Conservation (phyloP, 73 alveolate species). For the Paramecium octaurelia region DNA sequence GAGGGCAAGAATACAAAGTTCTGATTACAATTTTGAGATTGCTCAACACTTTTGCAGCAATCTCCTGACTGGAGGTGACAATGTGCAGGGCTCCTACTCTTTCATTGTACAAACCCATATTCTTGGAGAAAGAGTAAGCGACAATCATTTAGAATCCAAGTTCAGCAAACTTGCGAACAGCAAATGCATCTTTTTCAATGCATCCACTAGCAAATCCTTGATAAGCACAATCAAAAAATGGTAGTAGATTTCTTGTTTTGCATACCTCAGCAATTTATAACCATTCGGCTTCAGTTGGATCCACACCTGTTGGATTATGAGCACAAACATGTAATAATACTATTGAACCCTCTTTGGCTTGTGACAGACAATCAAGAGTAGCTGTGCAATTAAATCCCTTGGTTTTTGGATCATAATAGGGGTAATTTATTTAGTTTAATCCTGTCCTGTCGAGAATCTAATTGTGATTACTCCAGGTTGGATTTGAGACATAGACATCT, state of each 20-base stretch:
- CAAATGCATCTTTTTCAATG: constrained; percentile 86
- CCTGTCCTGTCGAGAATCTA: constrained; percentile 77
- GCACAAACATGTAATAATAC: constrained; percentile 97
- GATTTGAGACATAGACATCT: constrained; percentile 79
- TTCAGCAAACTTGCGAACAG: constrained; percentile 81
- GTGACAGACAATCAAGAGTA: constrained; percentile 69
- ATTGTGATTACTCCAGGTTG: constrained; percentile 97
- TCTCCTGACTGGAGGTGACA: constrained; percentile 78
- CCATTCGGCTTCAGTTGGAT: constrained; percentile 81
- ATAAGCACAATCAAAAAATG: constrained; percentile 95
- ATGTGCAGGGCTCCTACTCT: constrained; percentile 93
- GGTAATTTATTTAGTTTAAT: constrained; percentile 76
- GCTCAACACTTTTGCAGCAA: constrained; percentile 76
- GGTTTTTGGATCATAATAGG: constrained; percentile 87
- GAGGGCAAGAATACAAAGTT: constrained; percentile 91
- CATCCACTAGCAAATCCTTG: constrained; percentile 97
- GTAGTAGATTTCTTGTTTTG: constrained; percentile 75
- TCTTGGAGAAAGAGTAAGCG: constrained; percentile 94
- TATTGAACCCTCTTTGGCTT: constrained; percentile 76
- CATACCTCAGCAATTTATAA: constrained; percentile 49
- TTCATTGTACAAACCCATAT: constrained; percentile 94
- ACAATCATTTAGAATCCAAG: constrained; percentile 88
- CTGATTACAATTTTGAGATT: constrained; percentile 83
- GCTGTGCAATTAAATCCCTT: constrained; percentile 88
- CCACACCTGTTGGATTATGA: constrained; percentile 98